Percentiles rank a stretch among this genome's conserved stretches.
phyloP scores from a whole-genome alignment of 225 moss, liverwort and hornwort species.

The Polytrichum commune region DNA sequence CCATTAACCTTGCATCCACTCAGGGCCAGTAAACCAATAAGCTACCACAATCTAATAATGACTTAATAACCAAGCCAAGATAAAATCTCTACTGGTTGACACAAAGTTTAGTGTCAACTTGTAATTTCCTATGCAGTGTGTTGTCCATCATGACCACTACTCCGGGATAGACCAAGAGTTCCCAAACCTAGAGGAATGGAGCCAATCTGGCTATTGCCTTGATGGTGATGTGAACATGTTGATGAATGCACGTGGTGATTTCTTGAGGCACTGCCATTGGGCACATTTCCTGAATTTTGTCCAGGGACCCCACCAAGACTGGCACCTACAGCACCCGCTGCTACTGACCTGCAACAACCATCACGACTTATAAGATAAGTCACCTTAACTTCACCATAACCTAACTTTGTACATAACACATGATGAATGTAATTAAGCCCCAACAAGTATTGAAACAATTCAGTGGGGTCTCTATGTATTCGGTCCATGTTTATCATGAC shows the following conservation, averaged over 20 bases:
- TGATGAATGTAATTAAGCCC: neutral
- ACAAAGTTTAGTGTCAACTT: too few species aligned
- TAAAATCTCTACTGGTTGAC: too few species aligned
- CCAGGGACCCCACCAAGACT: slow-evolving; percentile 47
- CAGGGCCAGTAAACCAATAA: too few species aligned
- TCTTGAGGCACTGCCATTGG: slow-evolving; percentile 24
- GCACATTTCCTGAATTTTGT: slow-evolving; percentile 37
- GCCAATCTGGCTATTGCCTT: slow-evolving; percentile 19
- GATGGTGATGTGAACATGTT: slow-evolving; percentile 42
- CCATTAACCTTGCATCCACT: too few species aligned
- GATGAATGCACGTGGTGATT: slow-evolving; percentile 54
- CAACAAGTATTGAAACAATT: neutral
- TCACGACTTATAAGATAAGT: neutral
- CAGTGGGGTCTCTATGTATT: neutral
- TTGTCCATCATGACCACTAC: slow-evolving; percentile 21
- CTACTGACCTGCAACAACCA: slow-evolving; percentile 36
- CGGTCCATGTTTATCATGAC: neutral
- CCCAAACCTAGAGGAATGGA: slow-evolving; percentile 26
- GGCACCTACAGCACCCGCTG: slow-evolving; percentile 55
- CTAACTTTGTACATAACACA: too few species aligned
- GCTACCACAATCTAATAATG: too few species aligned
- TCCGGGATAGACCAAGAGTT: slow-evolving; percentile 28
- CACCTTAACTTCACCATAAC: too few species aligned
- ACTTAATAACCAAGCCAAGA: too few species aligned
- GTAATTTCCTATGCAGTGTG: slow-evolving; percentile 35